A percentile compares a stretch with the other conserved stretches of the same genome.
Conservation (phyloP, 2,329 filamentous ascomycete species). For the Tricladium varicosporioides region DNA sequence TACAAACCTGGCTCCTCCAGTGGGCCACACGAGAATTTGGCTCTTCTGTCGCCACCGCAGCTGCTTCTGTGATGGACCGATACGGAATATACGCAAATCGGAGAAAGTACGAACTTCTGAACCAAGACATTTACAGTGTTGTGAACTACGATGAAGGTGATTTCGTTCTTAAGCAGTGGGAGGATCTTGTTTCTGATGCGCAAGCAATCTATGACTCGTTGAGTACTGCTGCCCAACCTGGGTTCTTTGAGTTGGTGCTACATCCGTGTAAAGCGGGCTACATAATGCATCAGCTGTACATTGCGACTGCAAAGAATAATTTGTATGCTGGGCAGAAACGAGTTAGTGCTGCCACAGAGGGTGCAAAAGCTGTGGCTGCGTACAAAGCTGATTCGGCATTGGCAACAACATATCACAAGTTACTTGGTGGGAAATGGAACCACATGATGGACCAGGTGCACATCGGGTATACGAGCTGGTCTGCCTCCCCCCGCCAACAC, state of each 20-base stretch:
- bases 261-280: constrained; percentile 16
- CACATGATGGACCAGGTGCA: constrained; percentile 23
- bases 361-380: constrained; percentile 5
- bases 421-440: constrained; percentile 20
- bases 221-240: constrained; percentile 9
- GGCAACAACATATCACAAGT: constrained; percentile 13
- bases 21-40: constrained; percentile 20
- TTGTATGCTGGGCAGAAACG: constrained; percentile 16
- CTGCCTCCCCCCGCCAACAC: neutral
- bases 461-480: constrained; percentile 18
- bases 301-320: constrained; percentile 15
- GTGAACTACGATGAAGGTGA: constrained; percentile 19
- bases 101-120: constrained; percentile 17
- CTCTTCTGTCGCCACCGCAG: constrained; percentile 2
- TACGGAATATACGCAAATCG: constrained; percentile 13
- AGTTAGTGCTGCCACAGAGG: constrained; percentile 9
- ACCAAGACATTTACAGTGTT: constrained; percentile 15
- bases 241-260: constrained; percentile 20
- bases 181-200: constrained; percentile 10
- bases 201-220: constrained; percentile 14
- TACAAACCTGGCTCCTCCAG: constrained; percentile 8
- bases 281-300: constrained; percentile 14
- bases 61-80: constrained; percentile 12
- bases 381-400: constrained; percentile 14
- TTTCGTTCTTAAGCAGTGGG: constrained; percentile 10